Base-by-base conservation (phyloP, 1,139 yeast species). In the Eremothecium gossypii region DNA sequence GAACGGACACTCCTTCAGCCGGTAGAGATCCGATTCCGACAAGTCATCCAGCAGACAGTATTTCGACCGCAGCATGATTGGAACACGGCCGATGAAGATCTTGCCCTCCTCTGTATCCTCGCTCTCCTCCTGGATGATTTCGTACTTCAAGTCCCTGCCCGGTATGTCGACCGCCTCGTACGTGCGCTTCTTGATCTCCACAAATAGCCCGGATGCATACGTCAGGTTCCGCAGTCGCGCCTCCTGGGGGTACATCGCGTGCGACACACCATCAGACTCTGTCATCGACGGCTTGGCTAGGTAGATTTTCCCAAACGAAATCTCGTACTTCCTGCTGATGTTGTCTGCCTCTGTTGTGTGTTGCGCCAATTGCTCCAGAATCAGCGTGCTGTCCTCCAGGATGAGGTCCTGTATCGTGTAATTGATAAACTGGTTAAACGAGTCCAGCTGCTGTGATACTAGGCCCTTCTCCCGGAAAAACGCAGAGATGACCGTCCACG, bases 191-290 rank as follows among this genome's bases (percentile, higher is more conserved):
- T 86, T 79, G 86, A 93, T 91, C 60, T 91, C 97, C 36, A 93
- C 96, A 58, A 91, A 91, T 42, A 93, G 73, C 27, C 98, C 96
- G 29, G 96, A 85, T 4, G 96, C 85, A 63, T 93, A 93, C 0
- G 99, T 93, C 66, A 93, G 74, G 62, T 91, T 91, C 67, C 99
- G 79, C 51, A 91, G 73, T 56, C 99, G 76, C 7, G 98, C 98
- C 65, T 93, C 99, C 66, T 93, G 98, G 8, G 99, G 98, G 63
- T 85, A 85, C 83, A 93, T 80, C 12, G 95, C 94, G 57, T 87
- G 93, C n/a, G 97, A 89, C 28, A 95, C 87, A 69, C 99, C 99
- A 68, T 93, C 99, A 28, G 97, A 96, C 69, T 93, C 99, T 14
- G 97, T 93, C 77, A 91, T 95, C 40, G 96, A 86, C 33, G 99